Conservation (phyloP, 805 yeast species). For the Suhomyces prunicola region DNA sequence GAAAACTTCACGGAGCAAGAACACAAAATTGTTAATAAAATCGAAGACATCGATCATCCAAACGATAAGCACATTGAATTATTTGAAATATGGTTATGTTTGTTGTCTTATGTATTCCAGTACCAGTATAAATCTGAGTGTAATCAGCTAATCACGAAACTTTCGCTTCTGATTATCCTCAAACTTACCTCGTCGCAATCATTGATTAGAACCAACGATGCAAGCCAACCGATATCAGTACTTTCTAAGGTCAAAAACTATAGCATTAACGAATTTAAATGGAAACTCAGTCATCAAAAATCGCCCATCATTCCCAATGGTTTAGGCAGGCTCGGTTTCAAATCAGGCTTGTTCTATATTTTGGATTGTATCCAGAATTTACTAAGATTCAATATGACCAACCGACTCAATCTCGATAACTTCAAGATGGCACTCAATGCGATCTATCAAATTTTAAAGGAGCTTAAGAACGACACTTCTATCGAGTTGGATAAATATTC, state of each 20-base stretch:
- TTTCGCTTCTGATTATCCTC: slow-evolving; percentile 25
- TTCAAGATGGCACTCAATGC: slow-evolving; percentile 25
- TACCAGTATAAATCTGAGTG: slow-evolving; percentile 31
- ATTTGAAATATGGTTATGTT: slow-evolving; percentile 35
- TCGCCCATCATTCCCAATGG: slow-evolving; percentile 31
- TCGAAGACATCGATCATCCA: slow-evolving; percentile 12
- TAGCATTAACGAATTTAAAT: slow-evolving; percentile 34
- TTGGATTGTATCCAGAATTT: slow-evolving; percentile 29
- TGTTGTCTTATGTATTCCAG: slow-evolving; percentile 36
- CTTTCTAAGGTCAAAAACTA: slow-evolving; percentile 11
- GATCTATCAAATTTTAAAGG: slow-evolving; percentile 21
- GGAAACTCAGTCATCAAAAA: slow-evolving; percentile 43
- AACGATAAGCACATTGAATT: slow-evolving; percentile 15
- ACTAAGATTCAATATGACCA: slow-evolving; percentile 37
- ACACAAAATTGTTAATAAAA: slow-evolving; percentile 7
- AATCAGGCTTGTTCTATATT: slow-evolving; percentile 31
- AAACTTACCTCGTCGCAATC: slow-evolving; percentile 18
- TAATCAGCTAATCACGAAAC: slow-evolving; percentile 23
- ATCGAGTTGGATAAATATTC: slow-evolving; percentile 23
- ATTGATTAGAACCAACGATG: not conserved
- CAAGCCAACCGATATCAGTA: not conserved
- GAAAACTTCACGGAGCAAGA: slow-evolving; percentile 13
- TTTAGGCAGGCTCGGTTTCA: slow-evolving; percentile 19
- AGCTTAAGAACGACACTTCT: slow-evolving; percentile 15
- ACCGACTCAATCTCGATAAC: slow-evolving; percentile 30